A percentile compares a stretch with the other conserved stretches of the same genome.
These are phyloP conservation scores for Chytriomyces confervae DNA, from an alignment of 192 early-diverging fungal species.

Conservation along the genomic window DNA sequence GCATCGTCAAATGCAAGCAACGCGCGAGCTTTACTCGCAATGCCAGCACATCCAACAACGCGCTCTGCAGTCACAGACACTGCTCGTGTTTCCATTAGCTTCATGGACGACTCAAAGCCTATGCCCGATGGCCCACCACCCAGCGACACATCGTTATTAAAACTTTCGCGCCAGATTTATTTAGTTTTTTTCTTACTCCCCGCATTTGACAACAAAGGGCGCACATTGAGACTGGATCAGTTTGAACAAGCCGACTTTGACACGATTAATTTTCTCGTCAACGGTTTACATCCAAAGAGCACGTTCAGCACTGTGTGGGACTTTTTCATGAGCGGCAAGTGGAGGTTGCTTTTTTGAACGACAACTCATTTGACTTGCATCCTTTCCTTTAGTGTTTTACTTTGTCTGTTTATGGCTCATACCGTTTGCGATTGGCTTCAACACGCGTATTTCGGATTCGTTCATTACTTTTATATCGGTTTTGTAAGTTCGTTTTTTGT, in stretches of 20 bases:
- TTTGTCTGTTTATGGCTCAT: constrained; percentile 22
- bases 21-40: too few species aligned
- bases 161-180: neutral
- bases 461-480: neutral
- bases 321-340: constrained; percentile 10
- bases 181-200: constrained; percentile 24
- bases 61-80: too few species aligned
- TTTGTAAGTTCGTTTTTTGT: constrained; percentile 4
- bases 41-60: too few species aligned
- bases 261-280: neutral
- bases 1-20: too few species aligned
- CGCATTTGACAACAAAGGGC: constrained; percentile 26
- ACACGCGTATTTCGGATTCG: neutral
- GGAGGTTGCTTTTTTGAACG: neutral
- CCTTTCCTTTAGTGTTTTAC: constrained; percentile 14
- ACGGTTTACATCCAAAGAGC: constrained; percentile 24
- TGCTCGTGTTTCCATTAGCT: too few species aligned
- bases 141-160: too few species aligned
- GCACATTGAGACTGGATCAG: constrained; percentile 12
- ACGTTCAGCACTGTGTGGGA: constrained; percentile 25
- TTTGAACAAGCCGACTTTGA: constrained; percentile 25
- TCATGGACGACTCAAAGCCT: too few species aligned
- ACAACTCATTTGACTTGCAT: neutral
- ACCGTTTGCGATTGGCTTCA: constrained; percentile 18
- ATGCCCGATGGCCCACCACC: too few species aligned